Evolutionary conservation across 768 basidiomycete genomes (phyloP), one percentile per base, ranked within the genome.

Genomic region (Hysterangium stoloniferum): DNA sequence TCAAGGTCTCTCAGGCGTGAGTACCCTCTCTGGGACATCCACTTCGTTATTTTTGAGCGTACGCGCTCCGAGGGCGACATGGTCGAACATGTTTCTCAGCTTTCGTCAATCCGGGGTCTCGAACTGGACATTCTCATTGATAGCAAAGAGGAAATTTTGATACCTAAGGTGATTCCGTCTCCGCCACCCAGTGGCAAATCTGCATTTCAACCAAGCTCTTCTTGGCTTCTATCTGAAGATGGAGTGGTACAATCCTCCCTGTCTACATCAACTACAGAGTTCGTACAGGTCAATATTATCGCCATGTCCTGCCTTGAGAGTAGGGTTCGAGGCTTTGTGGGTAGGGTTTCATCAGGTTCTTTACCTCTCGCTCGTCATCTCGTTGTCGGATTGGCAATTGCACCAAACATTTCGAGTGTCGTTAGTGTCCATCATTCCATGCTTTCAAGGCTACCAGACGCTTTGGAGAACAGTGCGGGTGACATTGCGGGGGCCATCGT

Each of bases 1-100:
- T 53, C 60, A 7, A 49, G 66, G 29, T 58, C 64, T 6, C 54
- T 69, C 12, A 54, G 60, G 2, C 58, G 59, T 34, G 69, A 70
- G 52, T 66, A 60, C 43, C 55, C 55, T 7, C 43, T 59, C 2
- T 68, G 67, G 64, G 58, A 54, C 6, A 61, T 67, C 35, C 57
- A 57, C 17, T 43, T 63, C 9, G 62, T 60, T 19, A 57, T 64
- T 33, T 68, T 68, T 53, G 58, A 60, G 13, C 35, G 41, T 1
- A 52, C 53, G 15, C 48, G 40, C 2, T 60, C 59, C 13, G 37
- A 56, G 48, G 54, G 37, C 27, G 32, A 35, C 20, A 13, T 46
- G 24, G 36, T 28, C 7, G 46, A 27, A 24, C 41, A 48, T 33
- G 50, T 49, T 28, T 36, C 47, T 12, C n/a, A 12, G 29, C 35